Percentiles rank a stretch among this genome's conserved stretches.
These are phyloP conservation scores for Spatholobus suberectus DNA, from an alignment of 306 rosid genomes.

Conservation along the genomic window DNA sequence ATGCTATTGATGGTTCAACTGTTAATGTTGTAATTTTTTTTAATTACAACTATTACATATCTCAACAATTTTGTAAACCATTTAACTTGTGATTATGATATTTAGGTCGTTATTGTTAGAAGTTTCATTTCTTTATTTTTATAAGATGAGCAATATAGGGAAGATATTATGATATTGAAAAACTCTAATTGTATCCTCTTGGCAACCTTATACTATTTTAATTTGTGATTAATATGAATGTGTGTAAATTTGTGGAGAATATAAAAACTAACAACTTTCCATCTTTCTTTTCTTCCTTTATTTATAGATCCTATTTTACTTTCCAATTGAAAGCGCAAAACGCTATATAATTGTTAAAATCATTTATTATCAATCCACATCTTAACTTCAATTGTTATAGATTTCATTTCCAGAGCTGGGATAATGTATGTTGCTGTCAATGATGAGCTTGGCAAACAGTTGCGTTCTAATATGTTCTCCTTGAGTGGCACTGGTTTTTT, in stretches of 20 bases:
- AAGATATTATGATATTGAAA: neutral
- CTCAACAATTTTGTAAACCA: too few relatives aligned
- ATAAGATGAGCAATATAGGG: neutral
- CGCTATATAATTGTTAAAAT: neutral
- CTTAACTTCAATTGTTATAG: slow-evolving; percentile 71
- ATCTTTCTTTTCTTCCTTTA: neutral
- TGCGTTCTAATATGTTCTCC: slow-evolving; percentile 82
- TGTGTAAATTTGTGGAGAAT: neutral
- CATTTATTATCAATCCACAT: slow-evolving; percentile 51
- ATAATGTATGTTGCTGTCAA: slow-evolving; percentile 72
- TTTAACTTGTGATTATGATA: too few relatives aligned
- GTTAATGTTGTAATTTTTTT: too few relatives aligned
- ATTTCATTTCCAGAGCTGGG: slow-evolving; percentile 90
- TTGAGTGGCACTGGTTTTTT: slow-evolving; percentile 85
- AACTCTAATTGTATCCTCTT: neutral
- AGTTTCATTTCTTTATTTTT: too few relatives aligned
- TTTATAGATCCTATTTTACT: neutral
- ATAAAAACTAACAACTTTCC: neutral
- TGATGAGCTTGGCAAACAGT: slow-evolving; percentile 58
- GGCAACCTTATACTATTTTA: neutral
- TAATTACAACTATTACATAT: too few relatives aligned
- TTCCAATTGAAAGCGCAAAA: neutral
- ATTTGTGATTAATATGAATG: neutral
- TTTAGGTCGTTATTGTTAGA: too few relatives aligned
- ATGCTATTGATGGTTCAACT: too few relatives aligned